Base-by-base conservation (phyloP, 495 filamentous ascomycete species). In the Aspergillus funiculosus region DNA sequence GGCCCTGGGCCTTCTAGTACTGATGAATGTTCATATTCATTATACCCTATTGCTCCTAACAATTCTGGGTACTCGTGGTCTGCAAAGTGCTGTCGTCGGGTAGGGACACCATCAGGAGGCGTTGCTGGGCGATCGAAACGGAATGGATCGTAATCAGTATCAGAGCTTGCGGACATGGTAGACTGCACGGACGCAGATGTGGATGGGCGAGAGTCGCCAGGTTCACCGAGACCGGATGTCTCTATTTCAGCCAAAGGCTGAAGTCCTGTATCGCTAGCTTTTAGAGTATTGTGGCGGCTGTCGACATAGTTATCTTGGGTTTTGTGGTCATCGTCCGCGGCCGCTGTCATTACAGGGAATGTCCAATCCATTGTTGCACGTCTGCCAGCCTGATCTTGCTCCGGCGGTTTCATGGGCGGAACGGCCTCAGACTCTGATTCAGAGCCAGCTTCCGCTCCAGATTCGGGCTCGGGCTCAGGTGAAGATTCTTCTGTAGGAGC, bases 101-200 rank as follows among this genome's bases (percentile, higher is more conserved):
- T 7, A 9, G 41, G 25, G 5, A 32, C 11, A 26, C 26, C 22
- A 3, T 47, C 63, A 2, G 51, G 49, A 0, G 66, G 60, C 2
- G 63, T 62, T 6, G 48, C 44, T 11, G 67, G 63, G 6, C 67
- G 65, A 30, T 72, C 70, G 39, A 72, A 68, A 0, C 67, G 62
- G 59, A 73, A 73, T 1, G 68, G 70, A 45, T 73, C 70, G 32
- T 71, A 71, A 34, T 72, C 70, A 1, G 61, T 60, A 9, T 69
- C 67, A 0, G 68, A 71, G 49, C 52, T 61, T 0, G 45, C 29
- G 2, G 56, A 53, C 0, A 53, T 29, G 37, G 37, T 65, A 1
- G 63, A 69, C 6, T 50, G 43, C 17, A 54, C 57, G 0, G 69
- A 73, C 18, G 62, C 60, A 0, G 69, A 69, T 5, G 69, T 73